These are phyloP conservation scores for Candida broadrunensis DNA, from an alignment of 805 yeast genomes.

Conservation along the genomic window DNA sequence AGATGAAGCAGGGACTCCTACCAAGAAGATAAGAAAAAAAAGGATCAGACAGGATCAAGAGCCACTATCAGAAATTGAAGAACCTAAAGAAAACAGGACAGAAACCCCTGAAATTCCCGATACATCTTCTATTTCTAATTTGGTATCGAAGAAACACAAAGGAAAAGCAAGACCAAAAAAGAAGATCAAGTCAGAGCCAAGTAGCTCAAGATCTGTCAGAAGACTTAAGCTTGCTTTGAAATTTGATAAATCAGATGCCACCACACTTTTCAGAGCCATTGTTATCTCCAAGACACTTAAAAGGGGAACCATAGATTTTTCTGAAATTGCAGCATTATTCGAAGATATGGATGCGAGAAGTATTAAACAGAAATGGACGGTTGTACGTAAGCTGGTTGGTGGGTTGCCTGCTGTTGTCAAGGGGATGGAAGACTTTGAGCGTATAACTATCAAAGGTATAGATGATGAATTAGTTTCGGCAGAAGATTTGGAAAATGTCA, in stretches of 20 bases:
- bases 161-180: conserved; percentile 10
- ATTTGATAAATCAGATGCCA: conserved; percentile 46
- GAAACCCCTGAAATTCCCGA: not conserved
- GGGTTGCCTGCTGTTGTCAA: conserved; percentile 51
- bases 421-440: conserved; percentile 68
- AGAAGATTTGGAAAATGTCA: conserved; percentile 48
- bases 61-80: not conserved
- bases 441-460: conserved; percentile 56
- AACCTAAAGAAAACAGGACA: not conserved
- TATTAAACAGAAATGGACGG: conserved; percentile 67
- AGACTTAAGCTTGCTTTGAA: conserved; percentile 12
- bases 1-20: not conserved
- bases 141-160: conserved; percentile 10
- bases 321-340: conserved; percentile 50
- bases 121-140: conserved; percentile 1
- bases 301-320: conserved; percentile 63
- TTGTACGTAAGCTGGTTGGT: conserved; percentile 50
- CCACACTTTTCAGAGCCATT: conserved; percentile 59
- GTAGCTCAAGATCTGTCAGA: conserved; percentile 3
- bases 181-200: not conserved
- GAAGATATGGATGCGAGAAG: conserved; percentile 39
- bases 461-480: conserved; percentile 49
- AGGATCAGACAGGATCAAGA: not conserved
- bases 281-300: conserved; percentile 63
- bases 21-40: not conserved